Percentiles rank a stretch among this genome's conserved stretches.
Conservation (phyloP, 352 stramenopile species). For the Phytophthora megakarya region DNA sequence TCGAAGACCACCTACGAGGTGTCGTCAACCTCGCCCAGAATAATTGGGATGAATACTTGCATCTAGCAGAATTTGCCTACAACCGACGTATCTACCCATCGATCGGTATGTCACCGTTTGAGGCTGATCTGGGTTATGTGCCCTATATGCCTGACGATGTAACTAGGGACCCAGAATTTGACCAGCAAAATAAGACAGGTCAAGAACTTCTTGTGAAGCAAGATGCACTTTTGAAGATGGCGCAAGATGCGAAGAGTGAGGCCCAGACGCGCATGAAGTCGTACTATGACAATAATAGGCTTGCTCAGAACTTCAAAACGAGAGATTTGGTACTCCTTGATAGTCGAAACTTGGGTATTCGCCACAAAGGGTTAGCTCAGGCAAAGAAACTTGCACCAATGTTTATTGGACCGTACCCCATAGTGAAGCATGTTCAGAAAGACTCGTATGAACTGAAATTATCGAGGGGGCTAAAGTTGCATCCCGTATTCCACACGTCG, state of each 20-base stretch:
- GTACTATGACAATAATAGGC: conserved; percentile 18
- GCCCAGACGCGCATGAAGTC: conserved; percentile 10
- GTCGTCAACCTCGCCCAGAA: conserved; percentile 9
- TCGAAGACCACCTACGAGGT: too few species aligned
- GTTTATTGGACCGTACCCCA: conserved; percentile 9
- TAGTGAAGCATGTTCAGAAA: conserved; percentile 2
- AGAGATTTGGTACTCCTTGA: conserved; percentile 10
- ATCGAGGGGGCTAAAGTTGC: not conserved
- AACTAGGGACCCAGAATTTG: too few species aligned
- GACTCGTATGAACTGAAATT: conserved; percentile 6
- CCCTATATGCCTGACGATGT: too few species aligned
- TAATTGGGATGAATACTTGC: conserved; percentile 23
- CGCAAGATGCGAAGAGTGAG: conserved; percentile 14
- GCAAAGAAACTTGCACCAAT: conserved; percentile 11
- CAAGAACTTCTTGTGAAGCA: too few species aligned
- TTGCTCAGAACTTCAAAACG: conserved; percentile 14
- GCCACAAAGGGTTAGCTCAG: conserved; percentile 6
- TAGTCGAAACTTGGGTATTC: conserved; percentile 20
- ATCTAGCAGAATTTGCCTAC: conserved; percentile 27
- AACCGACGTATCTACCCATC: conserved; percentile 13
- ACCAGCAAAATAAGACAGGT: too few species aligned
- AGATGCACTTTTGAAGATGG: not conserved
- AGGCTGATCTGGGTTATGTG: conserved; percentile 25
- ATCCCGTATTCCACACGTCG: conserved; percentile 3
- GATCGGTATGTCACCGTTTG: conserved; percentile 19